A percentile compares a stretch with the other conserved stretches of the same genome.
phyloP scores from a whole-genome alignment of 371 early-diverging fungal genomes.

The Apophysomyces trapeziformis region DNA sequence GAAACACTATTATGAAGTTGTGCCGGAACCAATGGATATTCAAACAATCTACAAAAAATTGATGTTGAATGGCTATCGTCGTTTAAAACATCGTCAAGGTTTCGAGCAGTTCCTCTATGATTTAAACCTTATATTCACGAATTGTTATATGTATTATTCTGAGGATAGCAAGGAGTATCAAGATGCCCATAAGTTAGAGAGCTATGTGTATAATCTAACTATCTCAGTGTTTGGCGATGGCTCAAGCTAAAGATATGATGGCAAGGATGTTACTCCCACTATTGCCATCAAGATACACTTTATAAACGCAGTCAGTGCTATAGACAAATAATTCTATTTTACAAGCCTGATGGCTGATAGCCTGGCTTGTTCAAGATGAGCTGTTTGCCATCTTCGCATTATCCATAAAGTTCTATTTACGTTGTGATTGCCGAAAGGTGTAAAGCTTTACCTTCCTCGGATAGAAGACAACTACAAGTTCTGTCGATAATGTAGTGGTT shows the following conservation, averaged over 20 bases:
- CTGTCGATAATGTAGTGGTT: no score
- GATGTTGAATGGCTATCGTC: not conserved
- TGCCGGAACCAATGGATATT: not conserved
- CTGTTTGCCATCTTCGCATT: no score
- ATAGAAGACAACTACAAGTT: no score
- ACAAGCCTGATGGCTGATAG: no score
- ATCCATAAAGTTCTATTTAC: no score
- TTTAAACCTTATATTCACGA: not conserved
- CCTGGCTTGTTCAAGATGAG: no score
- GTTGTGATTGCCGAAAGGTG: no score
- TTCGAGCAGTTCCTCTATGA: slow-evolving; percentile 6
- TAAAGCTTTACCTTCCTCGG: no score
- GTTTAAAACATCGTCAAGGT: not conserved
- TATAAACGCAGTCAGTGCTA: no score
- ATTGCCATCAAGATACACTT: no score
- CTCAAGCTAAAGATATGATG: not conserved
- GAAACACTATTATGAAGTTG: not conserved
- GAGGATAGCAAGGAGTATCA: slow-evolving; percentile 4
- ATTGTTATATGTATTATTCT: not conserved
- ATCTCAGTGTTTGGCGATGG: not conserved
- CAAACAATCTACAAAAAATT: slow-evolving; percentile 1
- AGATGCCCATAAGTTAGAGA: not conserved
- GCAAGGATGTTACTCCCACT: no score
- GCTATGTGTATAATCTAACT: not conserved
- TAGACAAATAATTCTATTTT: no score